Evolutionary conservation across 257 asterid species (phyloP).

Genomic region (Fraxinus pennsylvanica): DNA sequence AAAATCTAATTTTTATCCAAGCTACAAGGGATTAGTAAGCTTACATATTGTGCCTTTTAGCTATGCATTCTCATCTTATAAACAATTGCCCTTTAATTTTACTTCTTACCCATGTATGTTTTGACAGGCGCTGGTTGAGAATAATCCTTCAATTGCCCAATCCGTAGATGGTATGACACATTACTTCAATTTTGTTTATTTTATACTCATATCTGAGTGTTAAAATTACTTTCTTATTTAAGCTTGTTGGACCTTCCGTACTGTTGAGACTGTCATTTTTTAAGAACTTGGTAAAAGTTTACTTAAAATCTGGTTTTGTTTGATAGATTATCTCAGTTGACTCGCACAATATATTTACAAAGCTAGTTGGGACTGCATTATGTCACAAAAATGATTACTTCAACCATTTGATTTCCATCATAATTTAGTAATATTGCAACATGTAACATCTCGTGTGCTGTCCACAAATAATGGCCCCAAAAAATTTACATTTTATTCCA

Average conservation of each 20-base stretch:
- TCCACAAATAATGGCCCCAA: too few relatives aligned
- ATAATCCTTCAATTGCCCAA: conserved; percentile 65
- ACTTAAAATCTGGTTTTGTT: too few relatives aligned
- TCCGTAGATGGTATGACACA: conserved; percentile 55
- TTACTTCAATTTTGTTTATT: background rate
- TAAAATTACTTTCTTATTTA: too few relatives aligned
- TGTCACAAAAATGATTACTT: too few relatives aligned
- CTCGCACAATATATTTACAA: background rate
- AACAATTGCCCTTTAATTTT: conserved; percentile 3
- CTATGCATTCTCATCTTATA: background rate
- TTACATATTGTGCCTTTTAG: background rate
- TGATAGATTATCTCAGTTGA: too few relatives aligned
- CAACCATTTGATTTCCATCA: too few relatives aligned
- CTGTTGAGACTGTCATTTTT: background rate
- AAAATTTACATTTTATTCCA: too few relatives aligned
- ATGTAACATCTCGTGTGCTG: too few relatives aligned
- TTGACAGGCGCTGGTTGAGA: conserved; percentile 74
- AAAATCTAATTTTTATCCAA: too few relatives aligned
- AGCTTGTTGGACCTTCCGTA: background rate
- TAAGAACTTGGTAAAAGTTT: background rate
- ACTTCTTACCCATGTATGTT: conserved; percentile 5
- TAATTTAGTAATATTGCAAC: too few relatives aligned
- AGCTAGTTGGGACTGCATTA: background rate
- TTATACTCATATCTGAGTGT: background rate
- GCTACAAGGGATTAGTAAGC: too few relatives aligned